Conservation (phyloP, 2,329 filamentous ascomycete species). For the Thielaviopsis ethacetica region DNA sequence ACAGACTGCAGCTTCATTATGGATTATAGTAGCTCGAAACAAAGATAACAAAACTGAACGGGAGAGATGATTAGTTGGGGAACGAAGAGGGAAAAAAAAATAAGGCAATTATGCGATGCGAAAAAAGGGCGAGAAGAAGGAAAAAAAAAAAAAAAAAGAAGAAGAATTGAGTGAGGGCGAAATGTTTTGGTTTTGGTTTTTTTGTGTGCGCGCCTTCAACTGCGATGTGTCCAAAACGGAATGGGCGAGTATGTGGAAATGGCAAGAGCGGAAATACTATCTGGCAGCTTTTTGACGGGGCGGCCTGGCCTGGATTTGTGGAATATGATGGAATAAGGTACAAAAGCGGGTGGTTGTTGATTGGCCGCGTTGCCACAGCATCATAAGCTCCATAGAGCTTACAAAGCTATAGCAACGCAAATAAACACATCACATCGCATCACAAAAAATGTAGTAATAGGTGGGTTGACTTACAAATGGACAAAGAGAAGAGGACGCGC, state of each 20-base stretch:
- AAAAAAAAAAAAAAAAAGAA: not conserved
- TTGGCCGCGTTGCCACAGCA: not conserved
- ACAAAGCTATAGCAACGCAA: not conserved
- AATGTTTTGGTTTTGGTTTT: not conserved
- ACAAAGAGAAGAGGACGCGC: not conserved
- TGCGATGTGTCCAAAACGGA: not conserved
- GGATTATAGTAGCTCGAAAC: conserved; percentile 15
- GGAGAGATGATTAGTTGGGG: not conserved
- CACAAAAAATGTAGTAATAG: no score
- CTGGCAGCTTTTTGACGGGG: not conserved
- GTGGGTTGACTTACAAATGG: not conserved
- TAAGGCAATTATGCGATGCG: not conserved
- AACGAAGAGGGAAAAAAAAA: not conserved
- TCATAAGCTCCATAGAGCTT: not conserved
- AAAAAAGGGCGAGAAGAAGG: not conserved
- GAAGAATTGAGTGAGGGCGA: not conserved
- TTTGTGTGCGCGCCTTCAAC: not conserved
- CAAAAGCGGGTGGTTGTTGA: not conserved
- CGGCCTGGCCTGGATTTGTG: not conserved
- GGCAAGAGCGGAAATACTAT: not conserved
- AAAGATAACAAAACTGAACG: not conserved
- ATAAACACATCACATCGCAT: not conserved
- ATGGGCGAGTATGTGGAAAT: no score
- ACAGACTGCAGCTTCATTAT: conserved; percentile 75
- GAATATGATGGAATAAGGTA: not conserved